phyloP scores from a whole-genome alignment of 768 basidiomycete species.

The Tricholoma saponaceum region DNA sequence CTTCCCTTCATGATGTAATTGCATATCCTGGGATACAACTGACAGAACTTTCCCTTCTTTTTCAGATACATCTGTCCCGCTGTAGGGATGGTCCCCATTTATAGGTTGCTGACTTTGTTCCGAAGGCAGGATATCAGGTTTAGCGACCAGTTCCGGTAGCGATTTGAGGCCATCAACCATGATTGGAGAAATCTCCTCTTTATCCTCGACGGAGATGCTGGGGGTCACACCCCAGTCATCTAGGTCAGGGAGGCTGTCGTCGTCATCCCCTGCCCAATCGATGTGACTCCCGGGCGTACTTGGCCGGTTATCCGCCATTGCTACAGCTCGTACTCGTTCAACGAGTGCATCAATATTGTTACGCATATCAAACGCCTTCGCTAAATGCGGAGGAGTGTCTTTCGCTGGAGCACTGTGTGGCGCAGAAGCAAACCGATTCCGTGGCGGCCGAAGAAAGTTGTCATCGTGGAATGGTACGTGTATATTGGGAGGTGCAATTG shows the following conservation, averaged over 20 bases:
- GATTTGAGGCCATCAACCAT: conserved; percentile 59
- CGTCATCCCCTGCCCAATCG: conserved; percentile 88
- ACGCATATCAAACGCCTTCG: conserved; percentile 42
- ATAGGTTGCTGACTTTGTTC: neutral
- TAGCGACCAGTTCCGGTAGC: conserved; percentile 42
- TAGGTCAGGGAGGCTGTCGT: conserved; percentile 76
- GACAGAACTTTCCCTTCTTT: neutral
- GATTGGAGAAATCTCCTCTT: conserved; percentile 61
- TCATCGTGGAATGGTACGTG: conserved; percentile 30
- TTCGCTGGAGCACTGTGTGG: conserved; percentile 43
- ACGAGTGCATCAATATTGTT: conserved; percentile 74
- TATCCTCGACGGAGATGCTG: conserved; percentile 22
- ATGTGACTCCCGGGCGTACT: conserved; percentile 75
- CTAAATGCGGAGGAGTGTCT: conserved; percentile 59
- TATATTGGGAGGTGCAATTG: conserved; percentile 23
- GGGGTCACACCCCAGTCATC: conserved; percentile 80
- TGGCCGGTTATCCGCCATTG: conserved; percentile 65
- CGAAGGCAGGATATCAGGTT: conserved; percentile 13
- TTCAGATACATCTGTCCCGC: neutral
- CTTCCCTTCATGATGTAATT: neutral
- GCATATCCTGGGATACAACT: neutral
- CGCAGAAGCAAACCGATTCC: conserved; percentile 21
- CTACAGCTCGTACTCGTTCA: conserved; percentile 69
- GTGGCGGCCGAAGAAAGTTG: conserved; percentile 28
- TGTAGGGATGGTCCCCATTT: neutral